These are phyloP conservation scores for Sedum album DNA, from an alignment of 164 flowering plant species.

Conservation along the genomic window DNA sequence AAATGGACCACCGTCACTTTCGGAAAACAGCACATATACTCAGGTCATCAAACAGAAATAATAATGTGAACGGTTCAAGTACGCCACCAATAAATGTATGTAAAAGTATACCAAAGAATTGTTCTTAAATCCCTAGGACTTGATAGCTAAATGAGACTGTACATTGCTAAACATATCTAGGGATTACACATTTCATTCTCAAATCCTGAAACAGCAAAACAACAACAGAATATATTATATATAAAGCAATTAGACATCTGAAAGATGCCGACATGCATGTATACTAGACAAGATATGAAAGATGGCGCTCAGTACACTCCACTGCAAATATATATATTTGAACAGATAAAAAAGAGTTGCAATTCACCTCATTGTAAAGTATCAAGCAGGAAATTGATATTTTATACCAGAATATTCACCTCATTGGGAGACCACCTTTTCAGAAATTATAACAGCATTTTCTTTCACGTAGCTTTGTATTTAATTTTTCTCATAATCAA, in stretches of 20 bases:
- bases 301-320: not conserved
- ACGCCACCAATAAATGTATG: not conserved
- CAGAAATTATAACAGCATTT: constrained; percentile 53
- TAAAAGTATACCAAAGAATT: not conserved
- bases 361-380: not conserved
- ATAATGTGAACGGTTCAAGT: not conserved
- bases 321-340: not conserved
- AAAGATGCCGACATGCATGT: not conserved
- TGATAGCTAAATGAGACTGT: not conserved
- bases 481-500: constrained; percentile 62
- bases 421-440: constrained; percentile 44
- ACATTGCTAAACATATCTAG: not conserved
- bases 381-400: not conserved
- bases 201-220: not conserved
- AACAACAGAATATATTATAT: not conserved
- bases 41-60: constrained; percentile 5
- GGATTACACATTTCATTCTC: not conserved
- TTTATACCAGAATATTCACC: not conserved
- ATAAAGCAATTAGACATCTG: not conserved
- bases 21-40: not conserved
- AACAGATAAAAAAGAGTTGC: too few relatives aligned
- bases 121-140: not conserved
- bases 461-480: constrained; percentile 76
- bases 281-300: not conserved
- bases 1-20: constrained; percentile 1